phyloP scores from a whole-genome alignment of 352 stramenopile genomes.

The Aphanomyces astaci region DNA sequence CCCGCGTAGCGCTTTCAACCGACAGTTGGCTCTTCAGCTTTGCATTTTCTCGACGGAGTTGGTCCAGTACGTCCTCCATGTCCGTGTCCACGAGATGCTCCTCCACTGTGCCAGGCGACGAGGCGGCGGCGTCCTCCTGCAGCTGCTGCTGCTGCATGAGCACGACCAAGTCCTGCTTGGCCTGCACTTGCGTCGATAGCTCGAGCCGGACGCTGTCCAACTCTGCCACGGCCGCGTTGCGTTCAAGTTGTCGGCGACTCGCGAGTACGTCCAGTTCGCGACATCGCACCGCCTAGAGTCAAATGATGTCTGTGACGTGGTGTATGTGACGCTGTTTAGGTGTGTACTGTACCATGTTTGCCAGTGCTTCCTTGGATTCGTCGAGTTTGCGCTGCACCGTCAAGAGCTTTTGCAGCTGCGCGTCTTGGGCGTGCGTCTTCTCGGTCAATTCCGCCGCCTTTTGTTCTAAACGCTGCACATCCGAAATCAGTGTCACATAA shows the following conservation, averaged over 20 bases:
- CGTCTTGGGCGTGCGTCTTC: constrained; percentile 49
- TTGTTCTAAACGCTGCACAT: constrained; percentile 55
- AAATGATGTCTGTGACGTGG: no score
- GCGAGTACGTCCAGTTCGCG: constrained; percentile 46
- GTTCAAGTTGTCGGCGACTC: constrained; percentile 30
- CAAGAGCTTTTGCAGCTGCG: constrained; percentile 36
- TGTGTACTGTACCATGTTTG: constrained; percentile 51
- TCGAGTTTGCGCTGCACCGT: constrained; percentile 53
- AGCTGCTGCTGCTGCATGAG: constrained; percentile 39
- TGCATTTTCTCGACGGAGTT: constrained; percentile 51
- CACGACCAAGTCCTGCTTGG: constrained; percentile 52
- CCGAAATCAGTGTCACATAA: no score
- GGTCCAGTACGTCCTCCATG: constrained; percentile 50
- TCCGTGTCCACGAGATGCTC: constrained; percentile 36
- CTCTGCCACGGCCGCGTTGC: constrained; percentile 26
- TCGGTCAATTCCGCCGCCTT: constrained; percentile 46
- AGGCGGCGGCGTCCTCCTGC: constrained; percentile 4
- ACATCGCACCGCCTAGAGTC: constrained; percentile 61
- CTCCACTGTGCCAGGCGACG: no score
- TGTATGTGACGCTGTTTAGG: no score
- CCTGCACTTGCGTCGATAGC: constrained; percentile 32
- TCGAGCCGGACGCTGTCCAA: constrained; percentile 29
- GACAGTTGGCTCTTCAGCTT: constrained; percentile 42
- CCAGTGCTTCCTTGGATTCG: constrained; percentile 60
- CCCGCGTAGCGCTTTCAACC: constrained; percentile 41